Evolutionary conservation across 2,329 filamentous ascomycete genomes (phyloP).

Genomic region (Talaromyces sp.): DNA sequence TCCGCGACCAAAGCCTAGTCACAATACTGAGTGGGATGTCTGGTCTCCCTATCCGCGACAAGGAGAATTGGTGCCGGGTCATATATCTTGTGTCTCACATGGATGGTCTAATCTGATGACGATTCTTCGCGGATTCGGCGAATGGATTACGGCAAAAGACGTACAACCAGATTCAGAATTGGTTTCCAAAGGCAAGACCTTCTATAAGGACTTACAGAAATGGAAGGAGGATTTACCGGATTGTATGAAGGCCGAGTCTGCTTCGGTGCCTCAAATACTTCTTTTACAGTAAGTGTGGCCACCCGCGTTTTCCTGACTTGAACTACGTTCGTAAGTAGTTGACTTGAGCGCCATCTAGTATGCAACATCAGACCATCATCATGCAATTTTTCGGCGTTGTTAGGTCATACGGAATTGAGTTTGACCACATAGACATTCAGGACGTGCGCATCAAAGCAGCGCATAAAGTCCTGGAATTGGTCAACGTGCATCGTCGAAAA

Average conservation of each 20-base stretch:
- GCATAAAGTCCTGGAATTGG: neutral
- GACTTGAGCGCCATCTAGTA: neutral
- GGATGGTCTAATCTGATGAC: slow-evolving; percentile 5
- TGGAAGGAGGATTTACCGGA: neutral
- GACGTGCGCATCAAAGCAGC: neutral
- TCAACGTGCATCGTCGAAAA: slow-evolving; percentile 4
- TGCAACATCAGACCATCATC: neutral
- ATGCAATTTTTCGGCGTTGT: slow-evolving; percentile 3
- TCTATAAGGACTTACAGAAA: neutral
- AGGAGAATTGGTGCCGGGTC: neutral
- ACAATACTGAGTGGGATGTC: neutral
- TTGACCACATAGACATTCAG: neutral
- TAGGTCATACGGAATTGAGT: neutral
- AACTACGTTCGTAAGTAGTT: neutral
- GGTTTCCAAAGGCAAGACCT: neutral
- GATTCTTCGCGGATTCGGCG: neutral
- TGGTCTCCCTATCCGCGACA: slow-evolving; percentile 6
- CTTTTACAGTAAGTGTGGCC: neutral
- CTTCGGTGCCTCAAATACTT: slow-evolving; percentile 5
- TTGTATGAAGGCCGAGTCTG: neutral
- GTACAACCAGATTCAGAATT: neutral
- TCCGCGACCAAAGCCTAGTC: neutral
- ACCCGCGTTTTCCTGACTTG: neutral
- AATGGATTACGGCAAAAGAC: neutral
- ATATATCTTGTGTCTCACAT: slow-evolving; percentile 6